phyloP scores from a whole-genome alignment of 2,329 filamentous ascomycete species.

The Zasmidium citrigriseum region DNA sequence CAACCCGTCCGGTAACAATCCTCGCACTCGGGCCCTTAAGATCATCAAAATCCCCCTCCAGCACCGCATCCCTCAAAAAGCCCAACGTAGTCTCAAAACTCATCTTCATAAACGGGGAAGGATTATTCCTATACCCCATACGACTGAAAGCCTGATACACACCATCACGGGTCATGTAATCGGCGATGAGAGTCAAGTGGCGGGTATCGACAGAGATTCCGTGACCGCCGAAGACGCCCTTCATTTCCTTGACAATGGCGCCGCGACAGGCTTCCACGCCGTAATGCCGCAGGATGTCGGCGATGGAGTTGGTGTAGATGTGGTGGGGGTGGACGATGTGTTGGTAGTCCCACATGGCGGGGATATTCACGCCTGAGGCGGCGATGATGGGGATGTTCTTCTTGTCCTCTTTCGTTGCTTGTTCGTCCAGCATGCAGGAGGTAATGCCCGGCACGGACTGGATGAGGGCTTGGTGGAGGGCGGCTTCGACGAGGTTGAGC shows the following conservation, averaged over 20 bases:
- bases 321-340: constrained; percentile 83
- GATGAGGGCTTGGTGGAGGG: constrained; percentile 75
- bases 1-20: constrained; percentile 82
- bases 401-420: constrained; percentile 56
- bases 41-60: constrained; percentile 89
- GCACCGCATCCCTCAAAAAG: constrained; percentile 88
- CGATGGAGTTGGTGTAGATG: constrained; percentile 90
- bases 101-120: constrained; percentile 97
- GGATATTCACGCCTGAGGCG: constrained; percentile 83
- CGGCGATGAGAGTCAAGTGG: constrained; percentile 92
- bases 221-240: constrained; percentile 83
- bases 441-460: constrained; percentile 81
- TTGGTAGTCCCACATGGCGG: constrained; percentile 85
- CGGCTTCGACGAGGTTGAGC: constrained; percentile 83
- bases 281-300: constrained; percentile 79
- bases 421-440: constrained; percentile 66
- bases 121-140: constrained; percentile 79
- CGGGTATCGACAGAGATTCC: constrained; percentile 89
- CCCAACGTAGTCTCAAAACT: constrained; percentile 96
- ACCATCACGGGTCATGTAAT: constrained; percentile 95
- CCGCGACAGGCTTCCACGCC: constrained; percentile 90
- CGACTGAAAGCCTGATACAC: constrained; percentile 90
- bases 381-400: constrained; percentile 56
- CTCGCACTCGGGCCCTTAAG: constrained; percentile 81
- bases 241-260: constrained; percentile 84